Evolutionary conservation across 768 basidiomycete species (phyloP), one percentile per base, ranked within the genome.

Genomic region (Austroboletus eburneus): DNA sequence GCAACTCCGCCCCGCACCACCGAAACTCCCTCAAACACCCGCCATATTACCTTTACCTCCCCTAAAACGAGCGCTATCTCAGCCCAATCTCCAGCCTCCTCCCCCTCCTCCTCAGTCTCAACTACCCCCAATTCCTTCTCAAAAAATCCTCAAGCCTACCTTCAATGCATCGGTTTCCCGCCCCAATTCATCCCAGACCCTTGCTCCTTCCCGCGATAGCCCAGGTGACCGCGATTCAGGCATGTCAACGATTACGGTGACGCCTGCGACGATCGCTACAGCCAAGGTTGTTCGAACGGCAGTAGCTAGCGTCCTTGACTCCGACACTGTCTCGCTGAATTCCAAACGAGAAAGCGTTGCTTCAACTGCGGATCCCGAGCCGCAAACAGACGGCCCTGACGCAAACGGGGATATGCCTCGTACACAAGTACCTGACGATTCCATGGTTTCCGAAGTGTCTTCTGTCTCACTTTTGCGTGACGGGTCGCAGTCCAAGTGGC

Each of bases 251-350:
- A 61, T 67, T 16, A 79, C 78, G 3, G 72, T 80, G 8, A 70
- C 67, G 4, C 45, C 63, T 5, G 67, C 64, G 10, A 70, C 62
- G n/a, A 69, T 78, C 41, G 68, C 76, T 13, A 62, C 76, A 21
- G 74, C 78, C 7, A 64, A 73, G 18, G 64, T 81, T 10, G 77
- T 73, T 21, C 68, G 76, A 46, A 67, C 75, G 18, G 72, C 77
- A 12, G 69, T 75, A 9, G 79, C 80, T n/a, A 77, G 75, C 36
- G 70, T 80, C 16, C 60, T 80, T 32, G 68, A 71, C 37, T 52
- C 63, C 21, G 66, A 66, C 36, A 23, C 46, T 5, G 54, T 65
- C 14, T 61, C 63, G 2, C 17, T 55, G 9, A 8, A 43, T 39
- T 51, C 59, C 10, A 43, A 17, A 23, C 49, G 50, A 5, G 59